Conservation (phyloP, 306 rosid species). For the Lathyrus aphaca region DNA sequence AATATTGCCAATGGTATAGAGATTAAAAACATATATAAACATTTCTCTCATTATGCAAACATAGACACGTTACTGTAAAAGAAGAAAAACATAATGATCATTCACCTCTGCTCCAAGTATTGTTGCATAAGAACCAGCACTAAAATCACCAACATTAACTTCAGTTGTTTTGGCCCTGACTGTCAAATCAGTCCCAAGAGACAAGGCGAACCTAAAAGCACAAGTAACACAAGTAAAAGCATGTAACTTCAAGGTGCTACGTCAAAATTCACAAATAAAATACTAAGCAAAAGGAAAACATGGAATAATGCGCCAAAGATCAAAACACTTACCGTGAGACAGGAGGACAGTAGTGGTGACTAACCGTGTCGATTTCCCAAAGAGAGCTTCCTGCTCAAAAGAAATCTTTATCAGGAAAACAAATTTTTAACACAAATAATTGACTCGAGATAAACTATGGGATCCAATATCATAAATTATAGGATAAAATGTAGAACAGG, state of each 20-base stretch:
- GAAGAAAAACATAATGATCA: background rate
- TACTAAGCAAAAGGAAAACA: constrained; percentile 9
- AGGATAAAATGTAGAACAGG: constrained; percentile 26
- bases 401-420: constrained; percentile 39
- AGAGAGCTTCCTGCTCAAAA: constrained; percentile 85
- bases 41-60: constrained; percentile 5
- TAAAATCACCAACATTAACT: constrained; percentile 71
- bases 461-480: constrained; percentile 7
- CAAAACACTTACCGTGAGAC: constrained; percentile 70
- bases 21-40: background rate
- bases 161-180: constrained; percentile 82
- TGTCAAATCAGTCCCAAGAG: constrained; percentile 91
- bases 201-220: constrained; percentile 69
- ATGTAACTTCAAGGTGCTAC: background rate
- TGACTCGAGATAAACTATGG: constrained; percentile 8
- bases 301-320: background rate
- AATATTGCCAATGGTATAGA: background rate
- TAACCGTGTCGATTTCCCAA: constrained; percentile 87
- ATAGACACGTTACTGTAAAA: constrained; percentile 13
- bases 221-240: constrained; percentile 35
- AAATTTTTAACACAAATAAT: constrained; percentile 9
- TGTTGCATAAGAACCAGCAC: constrained; percentile 84
- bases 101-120: constrained; percentile 87
- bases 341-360: constrained; percentile 90
- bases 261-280: constrained; percentile 20